A percentile compares a stretch with the other conserved stretches of the same genome.
Conservation (phyloP, 2,329 filamentous ascomycete species). For the Daldinia eschscholtzii region DNA sequence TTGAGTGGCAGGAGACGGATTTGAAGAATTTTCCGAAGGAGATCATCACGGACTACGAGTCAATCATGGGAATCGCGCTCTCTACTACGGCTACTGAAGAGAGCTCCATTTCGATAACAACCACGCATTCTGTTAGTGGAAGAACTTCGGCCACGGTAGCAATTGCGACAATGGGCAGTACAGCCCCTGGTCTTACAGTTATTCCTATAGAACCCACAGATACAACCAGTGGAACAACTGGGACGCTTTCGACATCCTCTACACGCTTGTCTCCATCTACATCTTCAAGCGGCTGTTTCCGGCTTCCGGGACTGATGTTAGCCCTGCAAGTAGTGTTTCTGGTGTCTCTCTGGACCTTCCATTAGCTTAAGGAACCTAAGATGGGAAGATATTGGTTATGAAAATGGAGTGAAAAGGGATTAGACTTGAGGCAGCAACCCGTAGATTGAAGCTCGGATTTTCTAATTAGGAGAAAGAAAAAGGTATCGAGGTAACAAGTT, state of each 20-base stretch:
- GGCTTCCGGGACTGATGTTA: neutral
- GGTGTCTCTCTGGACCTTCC: constrained; percentile 6
- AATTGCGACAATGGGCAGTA: constrained; percentile 4
- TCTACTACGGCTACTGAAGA: constrained; percentile 1
- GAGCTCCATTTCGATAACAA: neutral
- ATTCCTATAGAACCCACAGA: neutral
- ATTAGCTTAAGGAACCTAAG: neutral
- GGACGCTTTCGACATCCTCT: constrained; percentile 1
- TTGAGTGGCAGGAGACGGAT: constrained; percentile 49
- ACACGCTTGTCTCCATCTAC: constrained; percentile 5
- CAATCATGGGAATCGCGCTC: constrained; percentile 46
- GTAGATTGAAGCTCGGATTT: no score
- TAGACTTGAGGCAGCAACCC: no score
- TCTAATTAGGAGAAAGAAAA: no score
- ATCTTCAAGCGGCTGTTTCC: constrained; percentile 15
- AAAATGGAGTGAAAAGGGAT: neutral
- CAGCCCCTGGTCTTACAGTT: neutral
- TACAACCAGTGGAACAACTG: neutral
- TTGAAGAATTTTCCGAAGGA: constrained; percentile 43
- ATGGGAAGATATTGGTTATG: neutral
- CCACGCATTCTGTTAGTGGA: constrained; percentile 7
- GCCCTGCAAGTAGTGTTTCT: constrained; percentile 44
- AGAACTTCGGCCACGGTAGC: constrained; percentile 17
- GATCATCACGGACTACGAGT: constrained; percentile 45
- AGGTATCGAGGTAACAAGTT: no score